Evolutionary conservation across 495 filamentous ascomycete species (phyloP).

Genomic region (Podospora tetraspora): DNA sequence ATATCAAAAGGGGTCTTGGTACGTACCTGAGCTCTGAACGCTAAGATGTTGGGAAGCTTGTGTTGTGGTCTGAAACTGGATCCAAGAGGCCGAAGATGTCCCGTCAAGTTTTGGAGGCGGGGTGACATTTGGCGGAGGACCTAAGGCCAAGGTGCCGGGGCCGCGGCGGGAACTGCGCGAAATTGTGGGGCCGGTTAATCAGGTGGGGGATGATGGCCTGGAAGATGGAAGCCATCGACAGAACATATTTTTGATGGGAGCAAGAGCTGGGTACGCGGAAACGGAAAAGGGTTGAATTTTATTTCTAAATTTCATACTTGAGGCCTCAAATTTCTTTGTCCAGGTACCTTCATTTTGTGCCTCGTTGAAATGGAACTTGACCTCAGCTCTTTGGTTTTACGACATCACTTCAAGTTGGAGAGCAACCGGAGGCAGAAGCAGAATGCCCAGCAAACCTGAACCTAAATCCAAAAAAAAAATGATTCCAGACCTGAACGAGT

Average conservation of each 20-base stretch:
- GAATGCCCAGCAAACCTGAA: too few species aligned
- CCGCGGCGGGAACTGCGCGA: neutral
- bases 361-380: neutral
- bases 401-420: too few species aligned
- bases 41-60: neutral
- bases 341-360: too few species aligned
- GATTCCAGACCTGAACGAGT: neutral
- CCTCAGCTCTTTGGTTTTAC: neutral
- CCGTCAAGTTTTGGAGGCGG: neutral
- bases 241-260: neutral
- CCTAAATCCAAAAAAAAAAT: neutral
- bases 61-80: neutral
- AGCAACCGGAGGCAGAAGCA: too few species aligned
- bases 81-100: neutral
- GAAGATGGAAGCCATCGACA: neutral
- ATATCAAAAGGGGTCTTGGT: neutral
- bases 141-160: neutral
- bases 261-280: neutral
- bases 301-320: neutral
- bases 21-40: neutral
- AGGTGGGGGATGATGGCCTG: neutral
- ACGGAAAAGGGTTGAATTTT: neutral
- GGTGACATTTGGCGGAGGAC: neutral
- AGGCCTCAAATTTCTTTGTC: neutral
- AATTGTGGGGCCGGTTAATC: neutral